Conservation (phyloP, 768 basidiomycete genomes). For the Macrolepiota albuminosa region DNA sequence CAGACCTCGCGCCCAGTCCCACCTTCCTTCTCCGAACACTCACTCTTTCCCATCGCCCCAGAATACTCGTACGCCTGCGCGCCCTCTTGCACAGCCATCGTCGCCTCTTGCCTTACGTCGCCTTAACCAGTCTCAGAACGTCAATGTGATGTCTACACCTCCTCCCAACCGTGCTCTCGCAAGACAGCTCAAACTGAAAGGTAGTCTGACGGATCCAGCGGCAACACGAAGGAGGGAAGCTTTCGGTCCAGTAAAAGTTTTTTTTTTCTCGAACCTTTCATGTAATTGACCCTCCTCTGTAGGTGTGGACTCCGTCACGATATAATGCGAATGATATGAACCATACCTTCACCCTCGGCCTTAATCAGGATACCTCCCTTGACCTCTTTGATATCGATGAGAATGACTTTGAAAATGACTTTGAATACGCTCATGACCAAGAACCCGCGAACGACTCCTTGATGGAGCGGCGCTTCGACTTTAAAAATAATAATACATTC, state of each 20-base stretch:
- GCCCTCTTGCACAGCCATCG: conserved; percentile 20
- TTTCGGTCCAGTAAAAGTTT: conserved; percentile 32
- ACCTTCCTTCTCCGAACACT: conserved; percentile 32
- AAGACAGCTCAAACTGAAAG: conserved; percentile 58
- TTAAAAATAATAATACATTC: conserved; percentile 21
- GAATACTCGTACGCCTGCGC: conserved; percentile 21
- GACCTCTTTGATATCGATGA: conserved; percentile 76
- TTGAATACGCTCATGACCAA: conserved; percentile 29
- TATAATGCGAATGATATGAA: conserved; percentile 17
- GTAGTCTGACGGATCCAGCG: conserved; percentile 70
- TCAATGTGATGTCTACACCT: conserved; percentile 49
- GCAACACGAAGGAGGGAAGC: conserved; percentile 42
- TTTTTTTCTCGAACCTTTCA: conserved; percentile 23
- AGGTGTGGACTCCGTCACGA: conserved; percentile 30
- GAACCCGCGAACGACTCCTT: conserved; percentile 34
- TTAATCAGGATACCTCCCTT: conserved; percentile 39
- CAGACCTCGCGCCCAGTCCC: conserved; percentile 55
- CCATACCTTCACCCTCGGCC: conserved; percentile 26
- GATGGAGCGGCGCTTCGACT: conserved; percentile 23
- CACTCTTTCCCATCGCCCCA: conserved; percentile 34
- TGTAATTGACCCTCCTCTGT: conserved; percentile 1
- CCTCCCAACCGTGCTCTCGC: conserved; percentile 59
- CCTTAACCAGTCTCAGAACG: conserved; percentile 28
- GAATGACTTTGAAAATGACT: conserved; percentile 53
- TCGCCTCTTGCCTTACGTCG: conserved; percentile 33